Conservation (phyloP, 2,329 filamentous ascomycete species). For the Trichoderma sp. region DNA sequence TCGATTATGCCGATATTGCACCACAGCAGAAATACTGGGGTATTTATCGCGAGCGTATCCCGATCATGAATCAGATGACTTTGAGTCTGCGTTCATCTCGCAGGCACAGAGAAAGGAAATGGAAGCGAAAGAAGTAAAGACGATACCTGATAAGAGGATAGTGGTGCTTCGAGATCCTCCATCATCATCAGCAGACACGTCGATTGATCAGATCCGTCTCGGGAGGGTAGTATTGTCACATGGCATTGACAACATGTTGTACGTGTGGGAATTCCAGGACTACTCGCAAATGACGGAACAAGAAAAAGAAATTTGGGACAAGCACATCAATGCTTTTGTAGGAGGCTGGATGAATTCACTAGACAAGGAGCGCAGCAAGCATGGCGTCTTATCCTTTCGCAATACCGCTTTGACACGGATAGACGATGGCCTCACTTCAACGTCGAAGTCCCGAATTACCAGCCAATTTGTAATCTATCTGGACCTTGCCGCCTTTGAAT, state of each 20-base stretch:
- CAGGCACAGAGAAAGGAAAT: neutral
- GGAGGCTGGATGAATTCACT: neutral
- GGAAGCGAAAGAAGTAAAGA: neutral
- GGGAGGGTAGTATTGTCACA: neutral
- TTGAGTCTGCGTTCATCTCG: neutral
- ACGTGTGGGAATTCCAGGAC: neutral
- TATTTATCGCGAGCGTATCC: neutral
- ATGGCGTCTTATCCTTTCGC: constrained; percentile 1
- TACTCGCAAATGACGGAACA: neutral
- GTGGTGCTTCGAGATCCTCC: neutral
- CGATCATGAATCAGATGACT: neutral
- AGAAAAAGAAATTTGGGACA: neutral
- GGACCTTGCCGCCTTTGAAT: neutral
- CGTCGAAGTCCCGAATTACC: neutral
- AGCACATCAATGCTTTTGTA: neutral
- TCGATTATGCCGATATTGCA: neutral
- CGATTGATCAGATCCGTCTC: neutral
- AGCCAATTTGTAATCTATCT: neutral
- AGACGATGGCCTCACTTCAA: neutral
- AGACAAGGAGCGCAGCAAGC: neutral
- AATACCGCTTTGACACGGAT: neutral
- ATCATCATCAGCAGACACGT: neutral
- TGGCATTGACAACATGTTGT: neutral
- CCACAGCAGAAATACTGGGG: neutral
- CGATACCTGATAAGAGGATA: neutral